Evolutionary conservation across 2,329 filamentous ascomycete genomes (phyloP).

Genomic region (Leptographium radiaticola): DNA sequence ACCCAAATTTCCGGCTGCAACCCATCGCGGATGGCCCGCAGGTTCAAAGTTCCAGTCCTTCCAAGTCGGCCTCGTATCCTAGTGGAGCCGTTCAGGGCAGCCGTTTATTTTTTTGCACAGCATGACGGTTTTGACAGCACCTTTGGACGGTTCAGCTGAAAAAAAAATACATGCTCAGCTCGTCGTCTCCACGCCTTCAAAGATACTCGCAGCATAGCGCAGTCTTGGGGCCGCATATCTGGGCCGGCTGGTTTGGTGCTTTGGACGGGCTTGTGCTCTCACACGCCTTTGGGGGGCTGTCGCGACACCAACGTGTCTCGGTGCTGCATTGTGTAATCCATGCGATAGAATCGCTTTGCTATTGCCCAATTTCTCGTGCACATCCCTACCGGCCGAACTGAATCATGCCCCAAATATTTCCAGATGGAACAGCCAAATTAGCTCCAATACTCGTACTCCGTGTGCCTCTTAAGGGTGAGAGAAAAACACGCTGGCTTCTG

Average conservation of each 20-base stretch:
- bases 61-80: background rate
- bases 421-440: background rate
- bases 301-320: no score
- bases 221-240: background rate
- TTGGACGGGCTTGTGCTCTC: no score
- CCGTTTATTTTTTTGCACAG: background rate
- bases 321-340: no score
- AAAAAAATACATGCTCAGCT: background rate
- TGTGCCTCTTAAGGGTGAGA: background rate
- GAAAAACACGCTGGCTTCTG: background rate
- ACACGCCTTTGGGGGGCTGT: no score
- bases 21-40: constrained; percentile 4
- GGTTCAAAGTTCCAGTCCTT: no score
- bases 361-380: background rate
- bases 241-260: no score
- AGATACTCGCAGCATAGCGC: background rate
- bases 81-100: background rate
- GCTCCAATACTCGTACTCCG: no score
- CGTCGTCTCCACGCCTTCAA: no score
- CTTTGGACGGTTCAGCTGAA: background rate
- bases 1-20: constrained; percentile 9
- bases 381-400: background rate
- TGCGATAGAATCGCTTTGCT: no score
- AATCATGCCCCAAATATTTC: background rate
- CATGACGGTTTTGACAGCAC: no score